Percentiles rank a stretch among this genome's conserved stretches.
phyloP scores from a whole-genome alignment of 495 filamentous ascomycete species.

The Thozetella sp. region DNA sequence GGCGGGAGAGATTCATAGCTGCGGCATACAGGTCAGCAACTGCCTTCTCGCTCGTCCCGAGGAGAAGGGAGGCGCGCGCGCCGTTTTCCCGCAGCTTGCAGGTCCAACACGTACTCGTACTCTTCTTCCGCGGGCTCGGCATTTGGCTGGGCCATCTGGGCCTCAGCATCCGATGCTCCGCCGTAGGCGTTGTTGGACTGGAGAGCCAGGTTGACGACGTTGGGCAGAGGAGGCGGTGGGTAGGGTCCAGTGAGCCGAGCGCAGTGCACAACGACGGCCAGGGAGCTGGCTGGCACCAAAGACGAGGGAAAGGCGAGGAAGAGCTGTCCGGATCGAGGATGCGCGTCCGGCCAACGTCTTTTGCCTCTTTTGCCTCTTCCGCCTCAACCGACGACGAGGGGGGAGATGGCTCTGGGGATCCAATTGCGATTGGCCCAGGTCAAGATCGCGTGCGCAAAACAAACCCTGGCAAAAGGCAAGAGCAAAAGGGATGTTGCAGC shows the following conservation, averaged over 20 bases:
- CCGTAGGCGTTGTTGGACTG: constrained; percentile 48
- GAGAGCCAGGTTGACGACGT: constrained; percentile 56
- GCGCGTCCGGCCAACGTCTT: too few species aligned
- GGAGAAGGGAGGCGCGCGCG: not conserved
- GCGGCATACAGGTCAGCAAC: constrained; percentile 9
- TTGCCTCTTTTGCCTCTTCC: too few species aligned
- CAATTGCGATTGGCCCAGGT: not conserved
- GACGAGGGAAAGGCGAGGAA: too few species aligned
- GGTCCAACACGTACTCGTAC: constrained; percentile 49
- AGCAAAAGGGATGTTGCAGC: not conserved
- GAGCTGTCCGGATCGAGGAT: too few species aligned
- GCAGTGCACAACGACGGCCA: constrained; percentile 7
- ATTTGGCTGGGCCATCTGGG: constrained; percentile 61
- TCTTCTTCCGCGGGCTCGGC: constrained; percentile 57
- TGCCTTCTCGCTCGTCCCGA: not conserved
- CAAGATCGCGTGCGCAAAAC: not conserved
- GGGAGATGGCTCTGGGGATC: not conserved
- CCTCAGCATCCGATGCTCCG: constrained; percentile 56
- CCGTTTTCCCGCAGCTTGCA: not conserved
- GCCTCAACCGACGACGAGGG: not conserved
- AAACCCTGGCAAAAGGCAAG: not conserved
- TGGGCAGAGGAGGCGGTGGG: constrained; percentile 4
- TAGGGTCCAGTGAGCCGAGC: not conserved
- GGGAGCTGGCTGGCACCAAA: too few species aligned
- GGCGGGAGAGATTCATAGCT: constrained; percentile 63